Conservation (phyloP, 2,329 filamentous ascomycete genomes). For the Trichoderma sp. region DNA sequence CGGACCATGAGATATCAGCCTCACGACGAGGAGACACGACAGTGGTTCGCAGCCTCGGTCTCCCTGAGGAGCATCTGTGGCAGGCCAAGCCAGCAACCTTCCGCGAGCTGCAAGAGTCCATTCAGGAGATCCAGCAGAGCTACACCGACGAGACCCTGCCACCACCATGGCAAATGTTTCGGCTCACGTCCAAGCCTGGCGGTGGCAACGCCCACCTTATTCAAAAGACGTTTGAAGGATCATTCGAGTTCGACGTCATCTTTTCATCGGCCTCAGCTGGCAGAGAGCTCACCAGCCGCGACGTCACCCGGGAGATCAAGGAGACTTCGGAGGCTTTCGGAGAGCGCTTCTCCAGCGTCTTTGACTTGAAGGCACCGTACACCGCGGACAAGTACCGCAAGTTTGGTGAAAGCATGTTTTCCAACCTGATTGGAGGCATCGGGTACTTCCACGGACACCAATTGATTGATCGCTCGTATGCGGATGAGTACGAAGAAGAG, state of each 20-base stretch:
- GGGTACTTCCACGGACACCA: constrained; percentile 93
- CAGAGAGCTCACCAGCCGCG: constrained; percentile 58
- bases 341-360: constrained; percentile 69
- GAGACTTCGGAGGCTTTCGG: constrained; percentile 68
- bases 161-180: constrained; percentile 83
- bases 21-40: constrained; percentile 75
- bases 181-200: constrained; percentile 68
- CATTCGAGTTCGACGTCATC: constrained; percentile 91
- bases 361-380: constrained; percentile 74
- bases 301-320: constrained; percentile 71
- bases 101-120: constrained; percentile 54
- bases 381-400: constrained; percentile 68
- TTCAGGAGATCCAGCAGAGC: constrained; percentile 53
- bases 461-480: constrained; percentile 86
- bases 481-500: constrained; percentile 92
- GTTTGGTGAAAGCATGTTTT: constrained; percentile 89
- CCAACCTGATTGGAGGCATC: constrained; percentile 89
- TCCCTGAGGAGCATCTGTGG: constrained; percentile 75
- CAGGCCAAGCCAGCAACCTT: constrained; percentile 71
- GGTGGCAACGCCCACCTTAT: constrained; percentile 82
- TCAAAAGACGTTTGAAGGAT: constrained; percentile 87
- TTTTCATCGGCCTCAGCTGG: constrained; percentile 77
- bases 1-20: constrained; percentile 67
- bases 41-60: constrained; percentile 69
- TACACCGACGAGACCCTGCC: constrained; percentile 68